Conservation (phyloP, 768 basidiomycete species). For the Gloeophyllum trabeum region DNA sequence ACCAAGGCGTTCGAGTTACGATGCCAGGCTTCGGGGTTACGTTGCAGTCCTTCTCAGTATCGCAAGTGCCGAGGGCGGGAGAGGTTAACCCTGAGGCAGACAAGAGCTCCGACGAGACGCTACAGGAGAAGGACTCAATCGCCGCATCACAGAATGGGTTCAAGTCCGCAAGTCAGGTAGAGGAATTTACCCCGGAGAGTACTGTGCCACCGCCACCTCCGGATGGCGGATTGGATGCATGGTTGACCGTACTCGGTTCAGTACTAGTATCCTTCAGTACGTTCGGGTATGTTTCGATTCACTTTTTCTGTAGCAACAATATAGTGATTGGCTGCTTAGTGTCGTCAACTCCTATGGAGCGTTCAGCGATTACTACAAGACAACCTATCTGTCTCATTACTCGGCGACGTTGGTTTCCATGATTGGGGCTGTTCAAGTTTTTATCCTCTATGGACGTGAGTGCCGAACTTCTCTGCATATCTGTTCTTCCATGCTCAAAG, state of each 20-base stretch:
- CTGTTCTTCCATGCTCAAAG: no score
- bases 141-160: no score
- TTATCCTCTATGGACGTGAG: constrained; percentile 12
- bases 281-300: constrained; percentile 10
- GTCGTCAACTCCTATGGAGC: constrained; percentile 22
- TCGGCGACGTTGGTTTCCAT: constrained; percentile 17
- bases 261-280: constrained; percentile 9
- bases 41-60: no score
- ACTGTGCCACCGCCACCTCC: constrained; percentile 6
- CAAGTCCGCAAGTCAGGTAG: no score
- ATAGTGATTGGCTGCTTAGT: constrained; percentile 2
- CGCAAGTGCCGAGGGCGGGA: no score
- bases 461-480: constrained; percentile 1
- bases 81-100: no score
- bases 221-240: constrained; percentile 15
- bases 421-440: constrained; percentile 20
- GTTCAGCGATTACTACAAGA: constrained; percentile 22
- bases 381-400: constrained; percentile 15
- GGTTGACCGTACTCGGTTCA: constrained; percentile 12
- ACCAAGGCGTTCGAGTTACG: no score
- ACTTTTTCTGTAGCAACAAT: neutral
- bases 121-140: no score
- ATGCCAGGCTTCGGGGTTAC: no score
- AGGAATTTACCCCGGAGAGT: no score
- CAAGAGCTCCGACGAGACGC: no score